phyloP scores from a whole-genome alignment of 192 early-diverging fungal species.

The Rhizophagus sp. region DNA sequence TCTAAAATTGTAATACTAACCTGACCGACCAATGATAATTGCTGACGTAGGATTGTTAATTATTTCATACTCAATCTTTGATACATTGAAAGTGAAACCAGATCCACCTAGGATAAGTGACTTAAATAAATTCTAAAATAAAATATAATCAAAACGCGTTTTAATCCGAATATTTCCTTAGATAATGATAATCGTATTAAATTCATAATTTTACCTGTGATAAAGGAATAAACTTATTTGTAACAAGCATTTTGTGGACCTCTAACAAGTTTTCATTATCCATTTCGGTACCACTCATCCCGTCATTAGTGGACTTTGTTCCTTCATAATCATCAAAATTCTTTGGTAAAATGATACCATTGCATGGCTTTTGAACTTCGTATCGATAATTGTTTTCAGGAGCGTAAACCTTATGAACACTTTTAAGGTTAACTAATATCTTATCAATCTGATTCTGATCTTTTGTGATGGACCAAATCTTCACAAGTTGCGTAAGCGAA shows the following conservation, averaged over 20 bases:
- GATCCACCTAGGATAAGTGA: conserved; percentile 3
- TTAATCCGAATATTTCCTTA: background rate
- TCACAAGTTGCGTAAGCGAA: conserved; percentile 8
- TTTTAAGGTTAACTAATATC: background rate
- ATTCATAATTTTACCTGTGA: background rate
- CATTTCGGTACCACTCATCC: background rate
- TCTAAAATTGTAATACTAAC: conserved; percentile 1
- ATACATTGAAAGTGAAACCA: conserved; percentile 25
- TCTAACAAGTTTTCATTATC: background rate
- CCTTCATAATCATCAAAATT: background rate
- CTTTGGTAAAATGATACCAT: conserved; percentile 9
- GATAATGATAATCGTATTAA: too few relatives aligned
- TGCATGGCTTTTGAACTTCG: background rate
- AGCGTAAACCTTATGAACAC: background rate
- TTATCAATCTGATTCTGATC: background rate
- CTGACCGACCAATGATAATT: conserved; percentile 25
- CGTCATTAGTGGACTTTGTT: background rate
- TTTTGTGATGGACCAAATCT: background rate
- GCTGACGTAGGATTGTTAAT: conserved; percentile 16
- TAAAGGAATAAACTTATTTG: conserved; percentile 11
- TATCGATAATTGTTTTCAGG: background rate
- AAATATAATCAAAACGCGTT: background rate
- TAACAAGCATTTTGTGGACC: background rate
- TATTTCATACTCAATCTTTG: conserved; percentile 22
- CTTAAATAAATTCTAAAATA: conserved; percentile 20